These are phyloP conservation scores for Graphilbum ipis-grandicollis DNA, from an alignment of 2,329 filamentous ascomycete species.

Conservation along the genomic window DNA sequence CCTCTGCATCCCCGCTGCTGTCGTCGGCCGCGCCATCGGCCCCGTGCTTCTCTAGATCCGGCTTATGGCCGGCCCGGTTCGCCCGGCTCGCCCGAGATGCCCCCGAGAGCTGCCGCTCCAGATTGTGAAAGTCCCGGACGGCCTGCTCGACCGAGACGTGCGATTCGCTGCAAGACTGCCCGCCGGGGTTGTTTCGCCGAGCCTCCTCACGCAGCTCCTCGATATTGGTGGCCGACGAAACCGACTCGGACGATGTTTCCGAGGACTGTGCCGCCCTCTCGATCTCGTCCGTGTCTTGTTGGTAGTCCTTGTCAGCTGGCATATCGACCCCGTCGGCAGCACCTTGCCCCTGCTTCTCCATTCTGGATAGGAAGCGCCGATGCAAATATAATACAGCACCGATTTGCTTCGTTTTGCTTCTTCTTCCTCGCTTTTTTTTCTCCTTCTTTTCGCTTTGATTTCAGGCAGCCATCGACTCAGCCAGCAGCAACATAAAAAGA, in stretches of 20 bases:
- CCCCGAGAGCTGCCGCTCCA: constrained; percentile 43
- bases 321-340: no score
- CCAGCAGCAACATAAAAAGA: no score
- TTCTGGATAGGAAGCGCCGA: no score
- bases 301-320: constrained; percentile 1
- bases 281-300: constrained; percentile 7
- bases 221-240: constrained; percentile 11
- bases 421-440: no score
- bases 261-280: constrained; percentile 6
- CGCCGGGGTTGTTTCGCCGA: constrained; percentile 29
- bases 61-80: constrained; percentile 12
- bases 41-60: constrained; percentile 42
- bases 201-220: constrained; percentile 24
- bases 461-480: no score
- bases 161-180: constrained; percentile 20
- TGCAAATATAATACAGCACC: no score
- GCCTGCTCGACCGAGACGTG: constrained; percentile 51
- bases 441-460: no score
- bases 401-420: no score
- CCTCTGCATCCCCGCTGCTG: constrained; percentile 27
- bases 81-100: constrained; percentile 33
- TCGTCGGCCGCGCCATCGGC: constrained; percentile 8
- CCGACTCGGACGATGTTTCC: constrained; percentile 9
- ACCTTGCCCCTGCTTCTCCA: no score
- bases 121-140: constrained; percentile 51